Evolutionary conservation across 192 early-diverging fungal genomes (phyloP).

Genomic region (Coemansia aciculifera): DNA sequence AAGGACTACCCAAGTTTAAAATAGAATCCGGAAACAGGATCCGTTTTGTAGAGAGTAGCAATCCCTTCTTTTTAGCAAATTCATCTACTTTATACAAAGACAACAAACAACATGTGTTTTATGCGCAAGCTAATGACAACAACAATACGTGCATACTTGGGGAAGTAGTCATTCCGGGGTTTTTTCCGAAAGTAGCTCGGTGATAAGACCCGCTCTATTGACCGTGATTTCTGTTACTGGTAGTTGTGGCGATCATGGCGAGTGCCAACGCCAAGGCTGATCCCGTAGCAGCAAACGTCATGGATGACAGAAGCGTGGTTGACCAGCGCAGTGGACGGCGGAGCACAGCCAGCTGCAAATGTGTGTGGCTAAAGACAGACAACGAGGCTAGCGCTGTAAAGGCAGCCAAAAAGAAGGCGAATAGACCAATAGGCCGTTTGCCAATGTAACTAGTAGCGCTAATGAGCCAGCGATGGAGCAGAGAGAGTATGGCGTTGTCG

Average conservation of each 20-base stretch:
- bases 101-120: background rate
- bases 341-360: slow-evolving; percentile 30
- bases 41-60: too few relatives aligned
- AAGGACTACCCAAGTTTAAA: background rate
- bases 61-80: background rate
- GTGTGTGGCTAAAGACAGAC: slow-evolving; percentile 23
- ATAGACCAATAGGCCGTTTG: slow-evolving; percentile 1
- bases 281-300: slow-evolving; percentile 18
- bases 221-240: background rate
- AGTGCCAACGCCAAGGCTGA: background rate
- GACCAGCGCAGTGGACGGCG: slow-evolving; percentile 35
- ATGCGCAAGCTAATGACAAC: background rate
- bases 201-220: background rate
- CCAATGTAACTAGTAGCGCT: background rate
- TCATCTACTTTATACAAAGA: background rate
- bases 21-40: background rate
- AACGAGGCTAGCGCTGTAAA: slow-evolving; percentile 20
- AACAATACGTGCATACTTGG: background rate
- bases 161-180: too few relatives aligned
- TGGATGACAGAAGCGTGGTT: slow-evolving; percentile 15
- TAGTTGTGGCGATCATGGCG: background rate
- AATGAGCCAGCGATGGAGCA: slow-evolving; percentile 10
- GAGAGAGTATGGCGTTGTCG: background rate
- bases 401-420: slow-evolving; percentile 21
- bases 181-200: background rate